Evolutionary conservation across 2,329 filamentous ascomycete species (phyloP).

Genomic region (Nannizziopsis barbatae): DNA sequence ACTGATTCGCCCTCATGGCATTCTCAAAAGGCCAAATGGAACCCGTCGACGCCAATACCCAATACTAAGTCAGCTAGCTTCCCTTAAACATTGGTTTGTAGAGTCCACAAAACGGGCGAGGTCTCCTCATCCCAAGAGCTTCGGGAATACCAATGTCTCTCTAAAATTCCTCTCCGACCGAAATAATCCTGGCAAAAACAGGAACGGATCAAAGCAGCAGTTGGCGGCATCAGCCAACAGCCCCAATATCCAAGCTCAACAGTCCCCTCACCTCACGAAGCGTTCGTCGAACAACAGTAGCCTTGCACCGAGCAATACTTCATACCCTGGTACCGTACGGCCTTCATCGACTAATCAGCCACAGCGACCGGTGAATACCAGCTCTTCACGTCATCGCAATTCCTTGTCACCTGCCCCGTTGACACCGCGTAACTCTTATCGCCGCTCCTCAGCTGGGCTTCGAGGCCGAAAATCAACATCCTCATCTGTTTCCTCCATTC

Average conservation of each 20-base stretch:
- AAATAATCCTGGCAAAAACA: conserved; percentile 28
- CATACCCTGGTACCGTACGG: conserved; percentile 31
- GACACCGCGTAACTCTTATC: conserved; percentile 76
- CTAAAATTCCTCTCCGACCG: conserved; percentile 31
- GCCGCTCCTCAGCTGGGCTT: conserved; percentile 70
- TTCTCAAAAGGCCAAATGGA: conserved; percentile 42
- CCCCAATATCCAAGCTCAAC: conserved; percentile 19
- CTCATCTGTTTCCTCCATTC: conserved; percentile 83
- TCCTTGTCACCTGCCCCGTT: conserved; percentile 78
- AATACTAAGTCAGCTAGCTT: conserved; percentile 55
- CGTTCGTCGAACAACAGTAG: conserved; percentile 34
- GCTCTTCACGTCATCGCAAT: conserved; percentile 44
- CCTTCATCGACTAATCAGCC: conserved; percentile 31
- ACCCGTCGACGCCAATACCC: conserved; percentile 50
- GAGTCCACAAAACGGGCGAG: conserved; percentile 54
- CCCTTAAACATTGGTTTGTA: conserved; percentile 62
- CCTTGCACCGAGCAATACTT: conserved; percentile 33
- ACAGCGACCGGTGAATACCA: conserved; percentile 28
- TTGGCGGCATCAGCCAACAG: conserved; percentile 17
- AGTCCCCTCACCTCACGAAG: conserved; percentile 31
- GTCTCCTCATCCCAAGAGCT: conserved; percentile 39
- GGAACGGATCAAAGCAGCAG: conserved; percentile 26
- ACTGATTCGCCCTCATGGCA: conserved; percentile 46
- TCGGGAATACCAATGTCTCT: conserved; percentile 21
- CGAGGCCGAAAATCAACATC: conserved; percentile 91